These are phyloP conservation scores for Cytospora piceicola DNA, from an alignment of 2,329 filamentous ascomycete genomes.

Conservation along the genomic window DNA sequence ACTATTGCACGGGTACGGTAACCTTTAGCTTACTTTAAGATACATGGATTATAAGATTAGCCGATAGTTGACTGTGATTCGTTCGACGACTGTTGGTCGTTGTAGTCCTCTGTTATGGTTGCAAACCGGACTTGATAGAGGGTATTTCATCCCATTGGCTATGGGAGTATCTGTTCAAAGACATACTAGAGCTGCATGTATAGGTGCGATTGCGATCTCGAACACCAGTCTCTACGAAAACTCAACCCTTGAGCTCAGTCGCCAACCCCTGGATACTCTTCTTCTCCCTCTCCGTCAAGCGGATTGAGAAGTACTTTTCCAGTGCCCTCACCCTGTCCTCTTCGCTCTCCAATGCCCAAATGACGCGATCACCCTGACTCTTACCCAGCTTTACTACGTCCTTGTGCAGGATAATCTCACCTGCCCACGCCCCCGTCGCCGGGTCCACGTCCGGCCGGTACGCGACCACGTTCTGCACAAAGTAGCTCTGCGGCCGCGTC, in stretches of 20 bases:
- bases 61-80: no score
- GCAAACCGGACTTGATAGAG: no score
- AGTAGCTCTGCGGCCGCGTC: conserved; percentile 43
- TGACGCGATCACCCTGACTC: conserved; percentile 44
- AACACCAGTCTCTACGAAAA: not conserved
- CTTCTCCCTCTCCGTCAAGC: conserved; percentile 50
- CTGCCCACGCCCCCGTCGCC: conserved; percentile 34
- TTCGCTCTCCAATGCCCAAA: conserved; percentile 51
- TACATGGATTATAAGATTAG: no score
- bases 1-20: no score
- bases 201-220: not conserved
- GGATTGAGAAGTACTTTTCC: conserved; percentile 54
- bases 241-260: conserved; percentile 33
- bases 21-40: no score
- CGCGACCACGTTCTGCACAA: conserved; percentile 44
- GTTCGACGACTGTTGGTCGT: no score
- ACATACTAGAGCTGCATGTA: not conserved
- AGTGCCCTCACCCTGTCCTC: conserved; percentile 53
- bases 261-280: conserved; percentile 50
- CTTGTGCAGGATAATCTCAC: conserved; percentile 49
- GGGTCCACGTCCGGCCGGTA: conserved; percentile 38
- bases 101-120: no score
- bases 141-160: no score
- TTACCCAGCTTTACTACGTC: conserved; percentile 50
- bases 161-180: not conserved